Conservation (phyloP, 129 eudicot species). For the Oenanthe sinensis region DNA sequence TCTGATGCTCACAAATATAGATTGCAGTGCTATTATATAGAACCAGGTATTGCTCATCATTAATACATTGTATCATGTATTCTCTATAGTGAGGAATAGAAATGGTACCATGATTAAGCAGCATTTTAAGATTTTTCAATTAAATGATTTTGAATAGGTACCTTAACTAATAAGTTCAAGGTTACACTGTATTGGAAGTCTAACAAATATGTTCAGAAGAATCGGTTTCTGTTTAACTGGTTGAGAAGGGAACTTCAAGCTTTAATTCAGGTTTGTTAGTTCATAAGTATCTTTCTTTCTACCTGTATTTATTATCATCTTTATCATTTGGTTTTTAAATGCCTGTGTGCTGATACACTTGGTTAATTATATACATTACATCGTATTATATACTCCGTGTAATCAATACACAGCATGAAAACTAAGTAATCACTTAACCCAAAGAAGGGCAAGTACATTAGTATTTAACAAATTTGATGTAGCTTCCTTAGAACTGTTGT, state of each 20-base stretch:
- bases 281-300: background rate
- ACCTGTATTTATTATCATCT: background rate
- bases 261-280: conserved; percentile 50
- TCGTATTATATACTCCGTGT: background rate
- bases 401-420: background rate
- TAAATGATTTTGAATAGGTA: conserved; percentile 22
- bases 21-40: conserved; percentile 62
- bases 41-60: conserved; percentile 40
- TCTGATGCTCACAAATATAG: conserved; percentile 73
- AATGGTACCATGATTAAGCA: background rate
- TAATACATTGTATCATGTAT: background rate
- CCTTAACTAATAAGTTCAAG: conserved; percentile 27
- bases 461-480: background rate
- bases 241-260: conserved; percentile 82
- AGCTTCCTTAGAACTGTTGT: background rate
- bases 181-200: conserved; percentile 67
- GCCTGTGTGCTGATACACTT: background rate
- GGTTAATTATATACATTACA: background rate
- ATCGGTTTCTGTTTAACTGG: conserved; percentile 61
- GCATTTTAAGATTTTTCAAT: background rate
- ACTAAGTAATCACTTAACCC: background rate
- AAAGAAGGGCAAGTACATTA: background rate
- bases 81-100: background rate
- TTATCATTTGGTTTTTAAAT: background rate
- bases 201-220: conserved; percentile 59